Base-by-base conservation (phyloP, 768 basidiomycete species). In the Ephemerocybe angulata region DNA sequence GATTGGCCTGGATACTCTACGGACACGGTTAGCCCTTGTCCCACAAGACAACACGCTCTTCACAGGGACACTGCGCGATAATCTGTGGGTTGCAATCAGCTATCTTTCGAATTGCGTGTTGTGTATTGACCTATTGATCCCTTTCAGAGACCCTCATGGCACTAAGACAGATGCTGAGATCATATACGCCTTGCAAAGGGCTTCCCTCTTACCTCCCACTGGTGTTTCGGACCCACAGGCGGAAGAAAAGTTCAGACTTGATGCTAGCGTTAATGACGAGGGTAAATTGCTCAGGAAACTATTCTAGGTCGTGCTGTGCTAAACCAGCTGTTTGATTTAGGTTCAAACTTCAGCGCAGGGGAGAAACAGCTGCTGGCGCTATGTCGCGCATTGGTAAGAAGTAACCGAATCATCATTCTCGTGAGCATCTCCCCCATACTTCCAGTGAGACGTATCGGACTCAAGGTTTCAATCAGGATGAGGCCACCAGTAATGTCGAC, bases 221-320 rank as follows among this genome's bases (percentile, higher is more conserved):
- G 82, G 81, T 7, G 30, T 19, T 11, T 50, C 69, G 24, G 74
- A 82, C 58, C 66, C 80, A n/a, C 60, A 62, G 30, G 72, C 77
- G 10, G 79, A 84, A 58, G 75, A 79, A 21, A 90, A 90, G 64
- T 87, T 88, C 68, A 81, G 81, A 55, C 68, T 88, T 30, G 81
- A 85, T 61, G 73, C 82, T 0, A 63, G 67, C 2, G 83, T 88
- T 3, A 76, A 79, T 11, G 82, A 85, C 58, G 86, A 88, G 67
- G 87, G 86, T 74, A 50, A 41, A 69, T 57, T 17, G 19, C 21
- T 15, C 10, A 17, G 13, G 13, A 28, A 19, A 3, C 22, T 19
- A 19, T 21, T 21, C 15, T 42, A 11, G 21, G 22, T 11, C 3
- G 11, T 31, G n/a, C n/a, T n/a, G n/a, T n/a, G n/a, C n/a, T 11